These are phyloP conservation scores for Collybia nuda DNA, from an alignment of 768 basidiomycete genomes.

Conservation along the genomic window DNA sequence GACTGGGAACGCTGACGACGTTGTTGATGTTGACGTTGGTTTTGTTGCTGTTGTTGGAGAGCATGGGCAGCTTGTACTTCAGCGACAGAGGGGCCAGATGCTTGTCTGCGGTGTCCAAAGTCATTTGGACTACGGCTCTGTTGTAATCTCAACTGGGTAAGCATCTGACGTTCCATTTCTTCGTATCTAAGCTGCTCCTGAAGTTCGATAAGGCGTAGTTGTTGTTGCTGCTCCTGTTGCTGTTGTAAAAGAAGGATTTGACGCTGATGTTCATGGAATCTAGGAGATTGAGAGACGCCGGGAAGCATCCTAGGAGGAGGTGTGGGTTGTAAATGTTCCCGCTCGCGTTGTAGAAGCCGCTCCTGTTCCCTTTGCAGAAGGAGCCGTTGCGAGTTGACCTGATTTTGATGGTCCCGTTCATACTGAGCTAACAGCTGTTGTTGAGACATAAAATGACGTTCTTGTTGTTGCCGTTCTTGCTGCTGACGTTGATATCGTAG, in stretches of 20 bases:
- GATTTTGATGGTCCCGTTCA: constrained; percentile 46
- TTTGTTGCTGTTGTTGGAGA: constrained; percentile 43
- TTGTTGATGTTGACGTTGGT: constrained; percentile 33
- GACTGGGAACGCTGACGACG: constrained; percentile 47
- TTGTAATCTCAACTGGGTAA: constrained; percentile 46
- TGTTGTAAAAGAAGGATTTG: constrained; percentile 69
- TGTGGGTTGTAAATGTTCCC: constrained; percentile 49
- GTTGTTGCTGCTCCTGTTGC: constrained; percentile 63
- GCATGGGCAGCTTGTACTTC: constrained; percentile 47
- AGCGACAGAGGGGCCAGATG: constrained; percentile 44
- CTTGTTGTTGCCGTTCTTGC: constrained; percentile 35
- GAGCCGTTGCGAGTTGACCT: constrained; percentile 44
- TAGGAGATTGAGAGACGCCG: constrained; percentile 68
- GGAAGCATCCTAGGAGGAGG: constrained; percentile 77
- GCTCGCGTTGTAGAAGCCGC: constrained; percentile 47
- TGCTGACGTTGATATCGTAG: constrained; percentile 28
- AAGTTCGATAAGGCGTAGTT: constrained; percentile 57
- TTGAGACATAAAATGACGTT: constrained; percentile 34
- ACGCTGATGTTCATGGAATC: constrained; percentile 74
- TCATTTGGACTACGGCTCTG: constrained; percentile 32
- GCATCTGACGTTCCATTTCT: constrained; percentile 64
- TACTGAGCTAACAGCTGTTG: constrained; percentile 44
- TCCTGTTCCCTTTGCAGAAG: constrained; percentile 30
- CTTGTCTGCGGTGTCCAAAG: constrained; percentile 39
- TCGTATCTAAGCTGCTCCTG: constrained; percentile 67